Conservation (phyloP, 352 stramenopile genomes). For the Pythium sp. region DNA sequence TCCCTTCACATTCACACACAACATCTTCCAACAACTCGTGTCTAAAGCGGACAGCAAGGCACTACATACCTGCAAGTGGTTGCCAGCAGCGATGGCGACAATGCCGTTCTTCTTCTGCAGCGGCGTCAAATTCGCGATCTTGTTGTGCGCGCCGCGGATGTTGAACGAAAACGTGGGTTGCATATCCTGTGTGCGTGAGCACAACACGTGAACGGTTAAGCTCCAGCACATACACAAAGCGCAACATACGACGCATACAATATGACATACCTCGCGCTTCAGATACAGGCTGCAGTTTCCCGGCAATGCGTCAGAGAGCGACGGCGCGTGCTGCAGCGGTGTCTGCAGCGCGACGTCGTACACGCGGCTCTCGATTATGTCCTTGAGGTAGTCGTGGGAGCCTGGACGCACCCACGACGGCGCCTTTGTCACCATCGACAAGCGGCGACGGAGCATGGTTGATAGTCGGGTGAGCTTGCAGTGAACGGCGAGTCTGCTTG, state of each 20-base stretch:
- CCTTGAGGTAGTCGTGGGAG: conserved; percentile 72
- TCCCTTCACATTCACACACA: not conserved
- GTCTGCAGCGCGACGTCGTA: conserved; percentile 83
- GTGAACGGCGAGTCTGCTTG: not conserved
- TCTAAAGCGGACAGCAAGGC: not conserved
- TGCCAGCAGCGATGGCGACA: conserved; percentile 86
- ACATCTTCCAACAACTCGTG: not conserved
- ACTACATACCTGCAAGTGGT: conserved; percentile 91
- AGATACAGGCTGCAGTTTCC: conserved; percentile 73
- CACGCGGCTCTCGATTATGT: conserved; percentile 78
- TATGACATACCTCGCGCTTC: conserved; percentile 88
- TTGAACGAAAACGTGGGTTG: conserved; percentile 99
- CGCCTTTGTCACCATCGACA: conserved; percentile 28
- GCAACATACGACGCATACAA: not conserved
- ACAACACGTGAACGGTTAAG: not conserved
- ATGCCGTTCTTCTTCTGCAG: conserved; percentile 79
- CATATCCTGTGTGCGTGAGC: conserved; percentile 75
- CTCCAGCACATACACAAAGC: not conserved
- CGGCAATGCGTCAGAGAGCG: conserved; percentile 52
- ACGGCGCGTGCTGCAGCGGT: conserved; percentile 55
- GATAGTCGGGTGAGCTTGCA: not conserved
- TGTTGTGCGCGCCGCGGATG: conserved; percentile 98
- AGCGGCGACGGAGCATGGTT: conserved; percentile 38
- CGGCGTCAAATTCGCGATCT: conserved; percentile 93
- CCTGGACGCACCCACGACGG: conserved; percentile 63